Evolutionary conservation across 2,329 filamentous ascomycete species (phyloP).

Genomic region (Claviceps sp.): DNA sequence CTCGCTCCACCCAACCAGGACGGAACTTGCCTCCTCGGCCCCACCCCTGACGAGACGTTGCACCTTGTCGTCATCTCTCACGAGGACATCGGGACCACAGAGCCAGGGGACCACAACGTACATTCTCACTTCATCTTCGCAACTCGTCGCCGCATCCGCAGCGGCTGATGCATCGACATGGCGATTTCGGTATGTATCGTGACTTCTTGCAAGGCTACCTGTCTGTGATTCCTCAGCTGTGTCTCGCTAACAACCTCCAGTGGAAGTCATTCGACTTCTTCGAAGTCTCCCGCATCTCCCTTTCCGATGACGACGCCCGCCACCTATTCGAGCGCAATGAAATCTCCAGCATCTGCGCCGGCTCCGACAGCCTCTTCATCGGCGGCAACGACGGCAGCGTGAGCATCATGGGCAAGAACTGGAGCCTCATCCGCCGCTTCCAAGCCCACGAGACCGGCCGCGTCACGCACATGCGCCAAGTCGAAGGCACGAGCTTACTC

Average conservation of each 20-base stretch:
- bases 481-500: conserved; percentile 74
- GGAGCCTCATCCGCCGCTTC: conserved; percentile 80
- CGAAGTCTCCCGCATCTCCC: conserved; percentile 74
- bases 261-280: conserved; percentile 99
- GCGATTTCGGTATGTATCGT: conserved; percentile 19
- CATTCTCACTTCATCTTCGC: neutral
- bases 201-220: neutral
- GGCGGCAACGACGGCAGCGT: conserved; percentile 76
- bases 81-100: neutral
- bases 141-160: neutral
- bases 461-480: conserved; percentile 84
- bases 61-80: neutral
- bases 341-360: conserved; percentile 71
- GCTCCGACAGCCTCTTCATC: conserved; percentile 79
- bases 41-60: neutral
- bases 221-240: too few species aligned
- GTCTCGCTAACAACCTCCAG: conserved; percentile 29
- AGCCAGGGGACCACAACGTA: neutral
- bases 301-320: conserved; percentile 66
- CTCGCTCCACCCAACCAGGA: neutral
- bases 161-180: conserved; percentile 18
- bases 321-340: conserved; percentile 71
- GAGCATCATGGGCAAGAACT: conserved; percentile 73
- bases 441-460: conserved; percentile 68
- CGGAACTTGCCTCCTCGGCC: too few species aligned